Conservation (phyloP, 106 monocot genomes). For the Ottelia alismoides region DNA sequence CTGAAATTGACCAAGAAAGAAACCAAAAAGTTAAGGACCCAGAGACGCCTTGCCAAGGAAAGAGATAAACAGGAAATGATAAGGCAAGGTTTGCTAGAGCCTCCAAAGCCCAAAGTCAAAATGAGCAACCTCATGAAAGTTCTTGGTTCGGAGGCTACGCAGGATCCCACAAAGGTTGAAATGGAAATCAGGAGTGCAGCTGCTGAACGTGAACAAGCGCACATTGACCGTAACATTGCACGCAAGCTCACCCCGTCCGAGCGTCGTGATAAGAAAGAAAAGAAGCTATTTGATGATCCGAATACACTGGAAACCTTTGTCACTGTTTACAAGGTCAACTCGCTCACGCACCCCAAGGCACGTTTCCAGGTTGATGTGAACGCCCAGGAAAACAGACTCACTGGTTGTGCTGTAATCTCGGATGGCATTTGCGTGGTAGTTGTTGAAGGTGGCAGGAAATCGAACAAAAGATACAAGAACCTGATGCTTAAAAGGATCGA, state of each 20-base stretch:
- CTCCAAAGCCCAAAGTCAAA: conserved; percentile 91
- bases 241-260: conserved; percentile 94
- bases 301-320: conserved; percentile 58
- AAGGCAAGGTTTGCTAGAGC: conserved; percentile 83
- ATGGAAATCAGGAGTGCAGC: conserved; percentile 86
- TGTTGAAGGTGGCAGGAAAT: conserved; percentile 85
- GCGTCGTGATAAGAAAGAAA: conserved; percentile 91
- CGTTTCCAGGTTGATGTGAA: conserved; percentile 89
- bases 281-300: conserved; percentile 79
- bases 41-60: conserved; percentile 91
- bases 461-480: conserved; percentile 80
- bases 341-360: conserved; percentile 63
- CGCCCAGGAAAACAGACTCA: conserved; percentile 72
- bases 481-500: conserved; percentile 85
- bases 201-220: conserved; percentile 89
- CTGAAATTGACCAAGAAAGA: conserved; percentile 87
- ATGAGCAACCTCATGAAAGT: conserved; percentile 99
- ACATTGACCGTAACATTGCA: conserved; percentile 77
- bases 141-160: conserved; percentile 79
- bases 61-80: conserved; percentile 98
- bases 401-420: conserved; percentile 70
- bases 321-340: conserved; percentile 69
- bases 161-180: conserved; percentile 85
- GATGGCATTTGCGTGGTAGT: conserved; percentile 70
- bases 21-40: conserved; percentile 85